These are phyloP conservation scores for Geotrichum cucujoidarum DNA, from an alignment of 1,139 yeast species.

Conservation along the genomic window DNA sequence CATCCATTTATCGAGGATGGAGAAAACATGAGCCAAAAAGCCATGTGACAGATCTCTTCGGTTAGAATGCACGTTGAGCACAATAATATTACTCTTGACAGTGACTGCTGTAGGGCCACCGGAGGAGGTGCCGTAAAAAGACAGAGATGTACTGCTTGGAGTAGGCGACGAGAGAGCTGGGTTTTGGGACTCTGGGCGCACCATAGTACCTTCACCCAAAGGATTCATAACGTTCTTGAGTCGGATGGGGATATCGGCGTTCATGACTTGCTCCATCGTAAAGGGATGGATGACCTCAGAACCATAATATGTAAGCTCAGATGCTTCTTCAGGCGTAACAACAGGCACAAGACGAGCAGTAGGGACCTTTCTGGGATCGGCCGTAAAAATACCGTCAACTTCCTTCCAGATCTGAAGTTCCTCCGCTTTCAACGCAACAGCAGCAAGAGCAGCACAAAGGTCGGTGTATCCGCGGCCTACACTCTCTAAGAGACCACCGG, in stretches of 20 bases:
- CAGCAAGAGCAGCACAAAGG: conserved; percentile 91
- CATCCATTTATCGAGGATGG: conserved; percentile 76
- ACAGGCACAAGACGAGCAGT: conserved; percentile 77
- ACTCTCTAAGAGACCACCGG: conserved; percentile 87
- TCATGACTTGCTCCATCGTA: conserved; percentile 97
- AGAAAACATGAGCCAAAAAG: conserved; percentile 83
- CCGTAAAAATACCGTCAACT: conserved; percentile 97
- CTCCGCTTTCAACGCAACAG: conserved; percentile 87
- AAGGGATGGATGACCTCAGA: conserved; percentile 97
- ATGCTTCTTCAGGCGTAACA: conserved; percentile 98
- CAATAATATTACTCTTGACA: conserved; percentile 87
- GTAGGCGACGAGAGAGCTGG: conserved; percentile 36
- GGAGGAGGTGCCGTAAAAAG: conserved; percentile 28
- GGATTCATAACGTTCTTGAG: conserved; percentile 96
- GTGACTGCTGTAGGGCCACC: conserved; percentile 94
- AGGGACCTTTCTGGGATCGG: conserved; percentile 94
- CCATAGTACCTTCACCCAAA: conserved; percentile 80
- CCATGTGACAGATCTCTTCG: conserved; percentile 92
- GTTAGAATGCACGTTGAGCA: conserved; percentile 87
- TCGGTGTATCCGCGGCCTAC: conserved; percentile 98
- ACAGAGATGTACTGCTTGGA: conserved; percentile 13
- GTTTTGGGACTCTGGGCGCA: conserved; percentile 91
- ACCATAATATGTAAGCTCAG: conserved; percentile 95
- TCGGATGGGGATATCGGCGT: conserved; percentile 92
- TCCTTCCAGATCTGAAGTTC: conserved; percentile 98